A percentile compares a stretch with the other conserved stretches of the same genome.
Conservation (phyloP, 164 flowering plant genomes). For the Liriodendron chinense region DNA sequence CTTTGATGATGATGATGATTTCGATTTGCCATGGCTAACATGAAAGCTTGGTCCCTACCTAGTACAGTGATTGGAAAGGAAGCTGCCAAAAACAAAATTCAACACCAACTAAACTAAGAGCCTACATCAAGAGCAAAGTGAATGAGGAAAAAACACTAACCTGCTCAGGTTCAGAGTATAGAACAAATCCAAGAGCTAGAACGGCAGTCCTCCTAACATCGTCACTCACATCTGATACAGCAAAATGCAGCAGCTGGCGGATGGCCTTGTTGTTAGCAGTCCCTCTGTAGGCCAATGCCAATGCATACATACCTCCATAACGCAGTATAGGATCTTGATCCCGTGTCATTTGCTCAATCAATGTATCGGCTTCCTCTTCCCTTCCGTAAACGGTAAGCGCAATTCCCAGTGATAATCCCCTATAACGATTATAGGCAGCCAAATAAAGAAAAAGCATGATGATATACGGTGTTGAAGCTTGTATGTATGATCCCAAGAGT, state of each 20-base stretch:
- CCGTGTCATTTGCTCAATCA: conserved; percentile 88
- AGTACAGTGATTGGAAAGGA: background rate
- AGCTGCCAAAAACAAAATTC: background rate
- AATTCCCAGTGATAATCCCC: conserved; percentile 89
- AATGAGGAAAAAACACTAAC: conserved; percentile 30
- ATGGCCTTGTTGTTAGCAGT: conserved; percentile 91
- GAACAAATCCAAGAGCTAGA: conserved; percentile 86
- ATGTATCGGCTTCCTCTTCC: conserved; percentile 91
- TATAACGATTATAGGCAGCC: conserved; percentile 16
- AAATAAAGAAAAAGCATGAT: background rate
- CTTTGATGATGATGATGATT: no score
- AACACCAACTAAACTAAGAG: background rate
- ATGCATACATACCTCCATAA: conserved; percentile 95
- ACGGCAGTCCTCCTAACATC: conserved; percentile 97
- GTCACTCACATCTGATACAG: conserved; percentile 93
- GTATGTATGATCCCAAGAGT: background rate
- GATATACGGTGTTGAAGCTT: background rate
- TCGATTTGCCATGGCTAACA: no score
- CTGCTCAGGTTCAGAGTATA: conserved; percentile 94
- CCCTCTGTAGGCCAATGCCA: conserved; percentile 89
- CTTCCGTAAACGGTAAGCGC: conserved; percentile 97
- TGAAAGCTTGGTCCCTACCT: background rate
- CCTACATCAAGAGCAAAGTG: background rate
- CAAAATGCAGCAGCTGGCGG: conserved; percentile 90
- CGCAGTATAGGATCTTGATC: conserved; percentile 93